Base-by-base conservation (phyloP, 139 green algal genomes). In the Diplosphaera chodatii region DNA sequence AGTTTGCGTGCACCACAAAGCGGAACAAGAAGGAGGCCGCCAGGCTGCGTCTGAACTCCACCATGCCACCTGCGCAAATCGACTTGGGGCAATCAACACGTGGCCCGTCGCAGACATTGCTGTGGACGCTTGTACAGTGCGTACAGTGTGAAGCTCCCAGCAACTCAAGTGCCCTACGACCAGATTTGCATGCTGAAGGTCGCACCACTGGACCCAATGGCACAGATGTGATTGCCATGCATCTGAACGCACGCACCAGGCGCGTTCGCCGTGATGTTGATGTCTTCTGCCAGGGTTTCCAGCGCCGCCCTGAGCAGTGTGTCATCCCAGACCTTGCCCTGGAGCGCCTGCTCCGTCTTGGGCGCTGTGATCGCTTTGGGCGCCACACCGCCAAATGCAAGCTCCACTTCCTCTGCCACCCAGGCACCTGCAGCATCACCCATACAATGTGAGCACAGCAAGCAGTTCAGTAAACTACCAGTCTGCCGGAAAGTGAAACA, bases 21-120 rank as follows among this genome's bases (percentile, higher is more conserved):
- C 96, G 95, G 91, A 95, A 97, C 64, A 99, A 69, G 84, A 98
- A 99, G 55, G 88, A 92, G 16, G 87, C 78, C 1, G 84, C 81
- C 68, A 98, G 85, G 21, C 90, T 91, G 30, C 82, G 80, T 5
- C 94, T 82, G 87, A 91, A 98, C 81, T 97, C 91, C 23, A 86
- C 82, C 84, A 94, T 95, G 63, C 94, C 94, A 56, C 84, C 84
- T 84, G 79, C 72, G 33, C n/a, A n/a, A n/a, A n/a, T n/a, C n/a
- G n/a, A n/a, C n/a, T n/a, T n/a, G n/a, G n/a, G n/a, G n/a, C n/a
- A n/a, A n/a, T n/a, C n/a, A n/a, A n/a, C n/a, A n/a, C n/a, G n/a
- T n/a, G n/a, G n/a, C n/a, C n/a, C n/a, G n/a, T n/a, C n/a, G n/a
- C n/a, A n/a, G n/a, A n/a, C n/a, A n/a, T n/a, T n/a, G n/a, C n/a